These are phyloP conservation scores for Rhypophila decipiens DNA, from an alignment of 495 filamentous ascomycete genomes.

Conservation along the genomic window DNA sequence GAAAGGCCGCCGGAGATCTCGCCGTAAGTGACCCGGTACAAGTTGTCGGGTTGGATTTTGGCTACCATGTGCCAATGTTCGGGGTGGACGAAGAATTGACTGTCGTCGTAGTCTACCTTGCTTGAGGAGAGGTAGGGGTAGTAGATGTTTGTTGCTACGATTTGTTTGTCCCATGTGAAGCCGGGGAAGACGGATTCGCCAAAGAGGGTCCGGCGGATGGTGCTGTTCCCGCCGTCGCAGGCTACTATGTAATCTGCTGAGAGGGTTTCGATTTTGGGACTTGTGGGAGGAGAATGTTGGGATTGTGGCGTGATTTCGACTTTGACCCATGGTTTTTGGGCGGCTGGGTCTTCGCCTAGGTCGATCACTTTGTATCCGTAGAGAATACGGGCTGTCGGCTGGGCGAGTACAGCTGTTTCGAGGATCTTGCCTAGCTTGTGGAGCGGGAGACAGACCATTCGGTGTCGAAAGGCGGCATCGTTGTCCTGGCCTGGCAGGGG, in stretches of 20 bases:
- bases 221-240: slow-evolving; percentile 55
- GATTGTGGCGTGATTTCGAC: slow-evolving; percentile 30
- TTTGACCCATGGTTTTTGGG: slow-evolving; percentile 33
- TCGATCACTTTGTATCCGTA: slow-evolving; percentile 33
- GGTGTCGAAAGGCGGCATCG: slow-evolving; percentile 29
- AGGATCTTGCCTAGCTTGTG: slow-evolving; percentile 31
- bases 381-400: slow-evolving; percentile 5
- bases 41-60: too few relatives aligned
- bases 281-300: too few relatives aligned
- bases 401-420: slow-evolving; percentile 5
- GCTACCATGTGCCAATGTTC: slow-evolving; percentile 47
- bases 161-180: slow-evolving; percentile 51
- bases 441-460: slow-evolving; percentile 44
- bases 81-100: slow-evolving; percentile 49
- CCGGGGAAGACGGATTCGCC: slow-evolving; percentile 47
- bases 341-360: slow-evolving; percentile 31
- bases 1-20: slow-evolving; percentile 40
- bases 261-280: slow-evolving; percentile 1
- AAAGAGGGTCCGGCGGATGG: slow-evolving; percentile 47
- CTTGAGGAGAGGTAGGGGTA: too few relatives aligned
- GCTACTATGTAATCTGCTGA: slow-evolving; percentile 44
- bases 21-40: slow-evolving; percentile 52
- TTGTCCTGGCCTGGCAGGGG: slow-evolving; percentile 1
- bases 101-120: slow-evolving; percentile 43
- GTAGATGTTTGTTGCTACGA: slow-evolving; percentile 54